Conservation (phyloP, 2,329 filamentous ascomycete genomes). For the Xylaria arbuscula region DNA sequence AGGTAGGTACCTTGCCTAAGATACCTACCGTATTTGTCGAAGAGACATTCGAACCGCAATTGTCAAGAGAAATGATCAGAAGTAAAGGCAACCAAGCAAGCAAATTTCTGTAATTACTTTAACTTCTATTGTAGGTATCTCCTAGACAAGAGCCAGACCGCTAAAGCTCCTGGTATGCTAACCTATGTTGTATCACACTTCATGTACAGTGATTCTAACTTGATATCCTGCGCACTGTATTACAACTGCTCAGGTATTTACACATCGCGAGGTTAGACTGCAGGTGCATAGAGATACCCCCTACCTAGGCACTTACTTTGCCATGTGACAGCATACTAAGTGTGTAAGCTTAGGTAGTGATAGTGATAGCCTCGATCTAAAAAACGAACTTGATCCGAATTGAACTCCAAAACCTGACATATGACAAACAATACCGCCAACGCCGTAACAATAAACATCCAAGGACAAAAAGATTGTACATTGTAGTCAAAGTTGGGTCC, state of each 20-base stretch:
- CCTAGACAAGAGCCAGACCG: too few species aligned
- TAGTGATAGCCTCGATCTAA: neutral
- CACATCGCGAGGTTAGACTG: too few species aligned
- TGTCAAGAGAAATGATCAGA: neutral
- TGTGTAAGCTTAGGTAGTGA: neutral
- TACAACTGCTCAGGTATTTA: too few species aligned
- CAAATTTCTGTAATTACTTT: too few species aligned
- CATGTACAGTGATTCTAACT: too few species aligned
- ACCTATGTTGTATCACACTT: too few species aligned
- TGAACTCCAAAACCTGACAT: neutral
- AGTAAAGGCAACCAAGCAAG: too few species aligned
- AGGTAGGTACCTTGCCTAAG: neutral
- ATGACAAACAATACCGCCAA: neutral
- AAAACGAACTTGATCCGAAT: neutral
- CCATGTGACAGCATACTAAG: neutral
- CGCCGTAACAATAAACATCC: neutral
- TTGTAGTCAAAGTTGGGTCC: neutral
- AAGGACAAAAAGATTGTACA: neutral
- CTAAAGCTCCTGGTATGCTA: too few species aligned
- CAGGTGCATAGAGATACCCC: too few species aligned
- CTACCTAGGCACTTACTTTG: neutral
- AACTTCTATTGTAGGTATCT: too few species aligned
- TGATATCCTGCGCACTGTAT: too few species aligned
- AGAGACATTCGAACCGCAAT: neutral
- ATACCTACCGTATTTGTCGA: too few species aligned